A percentile compares a stretch with the other conserved stretches of the same genome.
These are phyloP conservation scores for Dioscorea cayenensis DNA, from an alignment of 116 monocot species.

Conservation along the genomic window DNA sequence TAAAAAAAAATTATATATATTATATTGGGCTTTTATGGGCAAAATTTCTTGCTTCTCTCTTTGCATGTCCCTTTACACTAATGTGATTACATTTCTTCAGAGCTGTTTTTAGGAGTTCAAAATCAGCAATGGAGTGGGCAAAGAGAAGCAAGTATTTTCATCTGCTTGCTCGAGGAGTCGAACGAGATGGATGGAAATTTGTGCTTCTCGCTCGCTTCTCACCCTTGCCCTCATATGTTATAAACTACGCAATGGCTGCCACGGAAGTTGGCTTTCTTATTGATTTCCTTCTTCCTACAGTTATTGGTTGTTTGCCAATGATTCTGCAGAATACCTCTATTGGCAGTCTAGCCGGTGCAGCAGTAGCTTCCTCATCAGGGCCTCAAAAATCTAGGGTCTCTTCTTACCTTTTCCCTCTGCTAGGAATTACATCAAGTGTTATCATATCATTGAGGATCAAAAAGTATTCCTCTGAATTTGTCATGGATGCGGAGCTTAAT, in stretches of 20 bases:
- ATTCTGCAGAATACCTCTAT: conserved; percentile 94
- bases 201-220: conserved; percentile 92
- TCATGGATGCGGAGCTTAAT: conserved; percentile 25
- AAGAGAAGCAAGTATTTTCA: conserved; percentile 66
- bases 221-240: conserved; percentile 82
- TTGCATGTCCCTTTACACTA: too few relatives aligned
- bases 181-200: conserved; percentile 90
- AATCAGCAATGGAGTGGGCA: conserved; percentile 69
- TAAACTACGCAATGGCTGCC: conserved; percentile 86
- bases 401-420: conserved; percentile 69
- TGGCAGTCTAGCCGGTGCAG: conserved; percentile 87
- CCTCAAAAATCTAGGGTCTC: conserved; percentile 44
- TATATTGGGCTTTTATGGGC: too few relatives aligned
- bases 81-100: conserved; percentile 17
- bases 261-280: conserved; percentile 69
- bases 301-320: conserved; percentile 89
- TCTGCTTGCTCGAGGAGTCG: conserved; percentile 63
- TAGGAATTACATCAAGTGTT: conserved; percentile 79
- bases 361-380: conserved; percentile 54
- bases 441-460: conserved; percentile 82
- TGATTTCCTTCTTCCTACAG: conserved; percentile 91
- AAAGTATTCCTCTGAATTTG: conserved; percentile 70
- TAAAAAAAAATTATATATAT: too few relatives aligned
- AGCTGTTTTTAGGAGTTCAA: conserved; percentile 63
- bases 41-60: too few relatives aligned